A percentile compares a stretch with the other conserved stretches of the same genome.
phyloP scores from a whole-genome alignment of 2,329 filamentous ascomycete genomes.

The Arthrobotrys pseudoclavata region DNA sequence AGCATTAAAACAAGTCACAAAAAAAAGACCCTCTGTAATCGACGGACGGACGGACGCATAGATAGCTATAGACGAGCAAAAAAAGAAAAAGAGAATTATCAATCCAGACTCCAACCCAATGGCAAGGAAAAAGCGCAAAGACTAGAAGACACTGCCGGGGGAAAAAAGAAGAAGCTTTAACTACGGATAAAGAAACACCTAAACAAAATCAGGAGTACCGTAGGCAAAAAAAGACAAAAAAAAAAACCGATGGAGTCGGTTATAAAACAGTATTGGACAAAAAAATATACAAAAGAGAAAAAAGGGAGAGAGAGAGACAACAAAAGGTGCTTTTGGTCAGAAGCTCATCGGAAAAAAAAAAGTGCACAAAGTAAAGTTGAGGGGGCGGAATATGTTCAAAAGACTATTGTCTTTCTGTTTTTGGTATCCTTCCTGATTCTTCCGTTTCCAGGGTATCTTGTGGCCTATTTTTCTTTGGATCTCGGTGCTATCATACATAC shows the following conservation, averaged over 20 bases:
- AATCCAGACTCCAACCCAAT: conserved; percentile 60
- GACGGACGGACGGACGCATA: neutral
- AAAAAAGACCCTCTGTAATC: conserved; percentile 9
- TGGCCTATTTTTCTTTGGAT: conserved; percentile 24
- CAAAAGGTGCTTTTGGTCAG: conserved; percentile 36
- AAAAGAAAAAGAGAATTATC: conserved; percentile 1
- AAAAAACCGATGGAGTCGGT: conserved; percentile 22
- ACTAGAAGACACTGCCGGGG: neutral
- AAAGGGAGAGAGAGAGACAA: neutral
- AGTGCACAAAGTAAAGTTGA: conserved; percentile 16
- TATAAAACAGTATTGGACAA: neutral
- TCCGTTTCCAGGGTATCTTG: conserved; percentile 4
- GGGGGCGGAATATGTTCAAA: conserved; percentile 31
- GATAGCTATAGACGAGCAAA: neutral
- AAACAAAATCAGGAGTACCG: conserved; percentile 39
- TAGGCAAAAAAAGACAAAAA: conserved; percentile 11
- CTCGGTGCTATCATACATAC: conserved; percentile 43
- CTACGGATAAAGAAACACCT: conserved; percentile 39
- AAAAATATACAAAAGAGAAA: conserved; percentile 45
- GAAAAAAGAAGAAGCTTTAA: conserved; percentile 12
- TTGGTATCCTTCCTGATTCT: neutral
- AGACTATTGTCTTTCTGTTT: neutral
- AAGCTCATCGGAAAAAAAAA: conserved; percentile 9
- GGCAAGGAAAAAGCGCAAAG: conserved; percentile 35
- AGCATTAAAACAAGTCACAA: conserved; percentile 17